Conservation (phyloP, 2,329 filamentous ascomycete species). For the Xylaria sp. region DNA sequence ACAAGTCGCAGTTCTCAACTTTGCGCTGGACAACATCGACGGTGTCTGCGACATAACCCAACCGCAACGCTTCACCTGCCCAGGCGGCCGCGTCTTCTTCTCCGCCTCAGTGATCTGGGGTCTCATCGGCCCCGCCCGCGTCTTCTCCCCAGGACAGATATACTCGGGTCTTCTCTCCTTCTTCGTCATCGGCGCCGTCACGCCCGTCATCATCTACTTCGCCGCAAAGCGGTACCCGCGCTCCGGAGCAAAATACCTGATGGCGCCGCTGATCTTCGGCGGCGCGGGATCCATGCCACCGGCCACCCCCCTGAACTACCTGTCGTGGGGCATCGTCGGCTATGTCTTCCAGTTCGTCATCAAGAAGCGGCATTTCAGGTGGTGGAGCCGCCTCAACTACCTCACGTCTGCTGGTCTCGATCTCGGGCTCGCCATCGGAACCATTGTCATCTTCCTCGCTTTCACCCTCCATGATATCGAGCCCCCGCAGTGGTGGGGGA, state of each 20-base stretch:
- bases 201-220: conserved; percentile 64
- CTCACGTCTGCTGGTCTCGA: conserved; percentile 77
- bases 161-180: conserved; percentile 70
- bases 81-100: conserved; percentile 72
- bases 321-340: conserved; percentile 78
- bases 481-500: conserved; percentile 78
- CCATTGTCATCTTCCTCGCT: conserved; percentile 76
- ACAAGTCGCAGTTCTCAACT: conserved; percentile 72
- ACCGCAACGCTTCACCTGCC: conserved; percentile 70
- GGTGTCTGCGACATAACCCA: conserved; percentile 70
- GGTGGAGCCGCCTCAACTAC: conserved; percentile 82
- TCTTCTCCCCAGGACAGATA: conserved; percentile 71
- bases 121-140: conserved; percentile 70
- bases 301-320: conserved; percentile 78
- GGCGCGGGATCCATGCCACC: conserved; percentile 69
- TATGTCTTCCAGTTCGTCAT: conserved; percentile 77
- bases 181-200: conserved; percentile 66
- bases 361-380: conserved; percentile 70
- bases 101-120: conserved; percentile 76
- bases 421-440: conserved; percentile 73
- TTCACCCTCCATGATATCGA: conserved; percentile 72
- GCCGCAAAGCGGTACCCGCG: conserved; percentile 62
- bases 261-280: conserved; percentile 72
- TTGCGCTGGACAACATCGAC: conserved; percentile 69
- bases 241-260: conserved; percentile 63